These are phyloP conservation scores for Eragrostis curvula DNA, from an alignment of 176 grass and related monocot genomes.

Conservation along the genomic window DNA sequence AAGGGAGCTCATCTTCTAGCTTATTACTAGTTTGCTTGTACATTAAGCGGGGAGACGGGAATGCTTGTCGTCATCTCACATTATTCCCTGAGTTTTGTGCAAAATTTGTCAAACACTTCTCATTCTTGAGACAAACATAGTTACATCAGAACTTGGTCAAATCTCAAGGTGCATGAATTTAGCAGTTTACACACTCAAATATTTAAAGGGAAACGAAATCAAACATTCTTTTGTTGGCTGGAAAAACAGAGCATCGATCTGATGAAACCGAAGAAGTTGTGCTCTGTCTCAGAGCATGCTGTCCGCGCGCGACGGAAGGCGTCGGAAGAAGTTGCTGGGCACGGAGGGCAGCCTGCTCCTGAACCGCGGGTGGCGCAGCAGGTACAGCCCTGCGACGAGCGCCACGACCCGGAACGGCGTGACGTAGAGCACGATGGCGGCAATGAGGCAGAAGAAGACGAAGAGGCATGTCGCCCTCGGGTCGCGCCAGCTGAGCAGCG, in stretches of 20 bases:
- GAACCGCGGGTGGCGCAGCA: constrained; percentile 87
- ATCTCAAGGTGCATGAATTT: constrained; percentile 35
- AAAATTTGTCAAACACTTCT: neutral
- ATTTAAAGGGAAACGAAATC: neutral
- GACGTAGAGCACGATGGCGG: constrained; percentile 74
- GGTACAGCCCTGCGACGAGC: constrained; percentile 67
- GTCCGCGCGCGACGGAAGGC: constrained; percentile 78
- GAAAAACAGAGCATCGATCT: neutral
- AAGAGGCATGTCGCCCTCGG: constrained; percentile 76
- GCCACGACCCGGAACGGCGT: constrained; percentile 79
- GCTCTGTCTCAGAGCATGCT: constrained; percentile 73
- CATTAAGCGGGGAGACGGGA: no score
- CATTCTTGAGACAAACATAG: constrained; percentile 4
- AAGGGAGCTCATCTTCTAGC: no score
- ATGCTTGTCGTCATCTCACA: neutral
- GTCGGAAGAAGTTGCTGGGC: constrained; percentile 88
- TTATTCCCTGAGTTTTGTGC: neutral
- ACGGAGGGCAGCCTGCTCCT: constrained; percentile 73
- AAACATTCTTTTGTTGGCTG: neutral
- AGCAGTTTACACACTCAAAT: neutral
- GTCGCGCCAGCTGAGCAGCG: constrained; percentile 83
- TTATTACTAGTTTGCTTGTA: no score
- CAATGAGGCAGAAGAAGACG: constrained; percentile 71
- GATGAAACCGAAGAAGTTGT: neutral
- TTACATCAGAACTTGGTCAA: constrained; percentile 1